Base-by-base conservation (phyloP, 768 basidiomycete species). In the Neoboletus brunneissimus region DNA sequence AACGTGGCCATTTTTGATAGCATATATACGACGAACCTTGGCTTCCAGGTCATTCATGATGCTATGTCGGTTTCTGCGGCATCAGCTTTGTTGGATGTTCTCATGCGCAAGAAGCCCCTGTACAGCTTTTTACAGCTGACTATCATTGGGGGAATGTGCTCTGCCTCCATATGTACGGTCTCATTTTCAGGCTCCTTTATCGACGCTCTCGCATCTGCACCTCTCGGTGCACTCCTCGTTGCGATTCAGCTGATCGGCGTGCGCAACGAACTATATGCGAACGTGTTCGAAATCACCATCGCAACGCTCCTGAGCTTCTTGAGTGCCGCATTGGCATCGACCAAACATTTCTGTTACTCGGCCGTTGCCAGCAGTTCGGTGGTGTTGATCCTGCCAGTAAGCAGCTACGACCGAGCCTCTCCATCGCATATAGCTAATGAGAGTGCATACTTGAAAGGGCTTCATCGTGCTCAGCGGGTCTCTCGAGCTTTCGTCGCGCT, bases 241-340 rank as follows among this genome's bases (percentile, higher is more conserved):
- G 74, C 77, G 42, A 79, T 92, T 15, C 92, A 94, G 66, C 77
- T 87, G 45, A 68, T 90, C 44, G 85, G 86, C 15, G 81, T 82
- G 8, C 79, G 84, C 57, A 89, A 91, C 63, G 88, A 92, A 66
- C 71, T 94, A 16, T 91, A 91, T 64, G 82, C 81, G 7, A 89
- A 89, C 54, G 83, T 94, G 31, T 93, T 90, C 55, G 90, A 91
- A 63, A 91, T 94, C 57, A 89, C 87, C 13, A 81, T 92, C 48
- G 86, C 92, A 5, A 87, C 85, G 3, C 73, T 93, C 25, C 80
- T 89, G 69, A 89, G 89, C 52, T 94, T 94, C 72, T 54, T 91
- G 42, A 78, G 90, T 9, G 90, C 88, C 29, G 89, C 85, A 3
- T 73, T 94, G 42, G 86, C 88, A 0, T 77, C 83, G 15, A 83